Evolutionary conservation across 1,284 basidiomycete genomes (phyloP).

Genomic region (Cerioporus squamosus): DNA sequence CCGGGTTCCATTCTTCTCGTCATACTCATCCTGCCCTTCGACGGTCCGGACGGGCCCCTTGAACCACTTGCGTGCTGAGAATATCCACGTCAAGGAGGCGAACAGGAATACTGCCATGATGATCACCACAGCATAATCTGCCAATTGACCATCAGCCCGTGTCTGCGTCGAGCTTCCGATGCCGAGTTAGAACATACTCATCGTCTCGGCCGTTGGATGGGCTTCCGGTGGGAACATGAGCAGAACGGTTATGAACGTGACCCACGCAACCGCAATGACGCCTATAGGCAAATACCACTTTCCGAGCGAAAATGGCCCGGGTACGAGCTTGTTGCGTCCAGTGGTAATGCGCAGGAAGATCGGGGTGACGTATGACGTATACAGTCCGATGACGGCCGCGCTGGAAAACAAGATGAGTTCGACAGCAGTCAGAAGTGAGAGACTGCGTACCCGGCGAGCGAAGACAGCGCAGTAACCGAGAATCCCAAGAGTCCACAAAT

Average conservation of each 20-base stretch:
- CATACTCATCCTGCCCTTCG: constrained; percentile 31
- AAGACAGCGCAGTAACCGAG: constrained; percentile 62
- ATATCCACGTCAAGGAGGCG: constrained; percentile 62
- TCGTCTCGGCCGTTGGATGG: constrained; percentile 46
- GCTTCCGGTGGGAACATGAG: constrained; percentile 62
- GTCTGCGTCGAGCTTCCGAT: no score
- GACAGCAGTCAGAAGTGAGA: background rate
- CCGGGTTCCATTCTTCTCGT: constrained; percentile 22
- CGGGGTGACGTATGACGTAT: constrained; percentile 68
- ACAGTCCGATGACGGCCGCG: constrained; percentile 71
- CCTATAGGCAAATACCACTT: constrained; percentile 64
- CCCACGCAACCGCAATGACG: constrained; percentile 65
- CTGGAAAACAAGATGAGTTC: constrained; percentile 36
- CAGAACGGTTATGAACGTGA: constrained; percentile 62
- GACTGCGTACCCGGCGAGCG: constrained; percentile 64
- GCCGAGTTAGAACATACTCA: constrained; percentile 49
- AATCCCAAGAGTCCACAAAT: constrained; percentile 71
- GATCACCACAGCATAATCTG: constrained; percentile 72
- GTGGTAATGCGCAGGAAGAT: constrained; percentile 74
- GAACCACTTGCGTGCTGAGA: constrained; percentile 75
- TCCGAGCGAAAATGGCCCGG: constrained; percentile 66
- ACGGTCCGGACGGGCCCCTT: constrained; percentile 64
- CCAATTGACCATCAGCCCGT: no score
- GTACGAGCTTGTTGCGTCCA: constrained; percentile 57
- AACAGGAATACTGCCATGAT: constrained; percentile 68